Conservation (phyloP, 768 basidiomycete species). For the Albatrellus ellisii region DNA sequence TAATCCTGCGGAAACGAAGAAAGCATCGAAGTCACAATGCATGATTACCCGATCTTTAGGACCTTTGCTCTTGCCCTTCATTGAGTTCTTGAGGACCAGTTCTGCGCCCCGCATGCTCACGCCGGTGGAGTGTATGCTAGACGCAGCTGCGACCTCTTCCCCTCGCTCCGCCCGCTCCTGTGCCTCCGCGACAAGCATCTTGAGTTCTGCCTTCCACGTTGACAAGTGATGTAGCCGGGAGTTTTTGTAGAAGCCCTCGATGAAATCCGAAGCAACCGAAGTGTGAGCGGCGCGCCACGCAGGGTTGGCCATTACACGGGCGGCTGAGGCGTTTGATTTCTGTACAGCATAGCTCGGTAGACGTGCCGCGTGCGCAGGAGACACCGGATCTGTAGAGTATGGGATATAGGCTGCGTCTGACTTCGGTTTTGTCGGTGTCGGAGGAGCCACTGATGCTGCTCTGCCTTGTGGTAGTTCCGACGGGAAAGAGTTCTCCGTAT, state of each 20-base stretch:
- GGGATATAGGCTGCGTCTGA: conserved; percentile 15
- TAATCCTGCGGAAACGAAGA: conserved; percentile 91
- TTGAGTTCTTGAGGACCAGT: conserved; percentile 35
- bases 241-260: conserved; percentile 58
- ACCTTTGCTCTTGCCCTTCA: conserved; percentile 37
- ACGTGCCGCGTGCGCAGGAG: conserved; percentile 28
- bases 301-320: conserved; percentile 69
- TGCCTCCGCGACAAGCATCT: conserved; percentile 64
- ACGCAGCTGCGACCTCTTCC: conserved; percentile 6
- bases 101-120: conserved; percentile 27
- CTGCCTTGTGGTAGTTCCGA: no score
- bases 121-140: conserved; percentile 13
- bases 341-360: conserved; percentile 57
- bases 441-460: not conserved
- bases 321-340: conserved; percentile 57
- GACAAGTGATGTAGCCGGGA: conserved; percentile 89
- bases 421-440: not conserved
- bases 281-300: conserved; percentile 86
- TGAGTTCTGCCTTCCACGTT: conserved; percentile 87
- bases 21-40: conserved; percentile 94
- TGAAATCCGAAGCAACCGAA: conserved; percentile 73
- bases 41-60: conserved; percentile 56
- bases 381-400: conserved; percentile 30
- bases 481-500: no score
- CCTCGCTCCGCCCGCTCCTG: conserved; percentile 52